Percentiles rank a stretch among this genome's conserved stretches.
Conservation (phyloP, 108 stramenopile genomes). For the Nannochloropsis salina region DNA sequence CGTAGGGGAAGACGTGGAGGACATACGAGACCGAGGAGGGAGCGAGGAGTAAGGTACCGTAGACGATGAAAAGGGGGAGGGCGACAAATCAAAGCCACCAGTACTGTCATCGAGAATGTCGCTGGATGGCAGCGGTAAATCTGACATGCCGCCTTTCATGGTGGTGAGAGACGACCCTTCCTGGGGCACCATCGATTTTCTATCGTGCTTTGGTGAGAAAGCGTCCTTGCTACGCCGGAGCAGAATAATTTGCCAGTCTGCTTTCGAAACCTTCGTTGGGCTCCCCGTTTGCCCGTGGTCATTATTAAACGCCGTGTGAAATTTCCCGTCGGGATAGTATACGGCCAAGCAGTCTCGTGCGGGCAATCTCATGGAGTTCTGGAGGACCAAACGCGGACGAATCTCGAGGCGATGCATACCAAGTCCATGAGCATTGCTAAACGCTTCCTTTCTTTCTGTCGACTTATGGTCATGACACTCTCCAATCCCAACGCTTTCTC, state of each 20-base stretch:
- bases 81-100: background rate
- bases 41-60: background rate
- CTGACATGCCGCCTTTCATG: background rate
- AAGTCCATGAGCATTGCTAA: background rate
- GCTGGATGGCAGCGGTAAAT: background rate
- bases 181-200: background rate
- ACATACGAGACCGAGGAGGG: background rate
- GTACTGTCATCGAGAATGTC: background rate
- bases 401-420: background rate
- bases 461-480: no score
- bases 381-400: background rate
- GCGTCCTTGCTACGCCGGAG: background rate
- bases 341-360: background rate
- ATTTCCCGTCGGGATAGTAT: background rate
- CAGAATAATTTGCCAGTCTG: background rate
- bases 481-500: background rate
- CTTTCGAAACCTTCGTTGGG: no score
- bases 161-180: background rate
- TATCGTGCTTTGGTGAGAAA: no score
- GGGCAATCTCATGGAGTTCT: background rate
- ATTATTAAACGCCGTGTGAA: background rate
- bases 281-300: background rate
- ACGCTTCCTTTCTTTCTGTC: no score
- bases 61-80: background rate
- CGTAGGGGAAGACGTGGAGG: background rate